phyloP scores from a whole-genome alignment of 2,329 filamentous ascomycete species.

The Monosporascus sp. region DNA sequence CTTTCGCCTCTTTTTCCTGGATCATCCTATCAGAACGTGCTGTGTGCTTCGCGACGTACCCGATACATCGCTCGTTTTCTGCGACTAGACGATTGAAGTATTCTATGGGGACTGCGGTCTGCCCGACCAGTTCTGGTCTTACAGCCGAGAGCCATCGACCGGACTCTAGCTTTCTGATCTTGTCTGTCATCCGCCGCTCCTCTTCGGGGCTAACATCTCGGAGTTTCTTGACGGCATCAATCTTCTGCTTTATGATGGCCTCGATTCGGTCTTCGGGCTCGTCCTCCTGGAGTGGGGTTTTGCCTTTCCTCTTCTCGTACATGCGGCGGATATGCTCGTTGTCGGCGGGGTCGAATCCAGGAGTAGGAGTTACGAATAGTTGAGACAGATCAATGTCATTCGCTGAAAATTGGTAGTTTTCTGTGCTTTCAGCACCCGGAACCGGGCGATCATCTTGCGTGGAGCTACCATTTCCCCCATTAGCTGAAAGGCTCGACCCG shows the following conservation, averaged over 20 bases:
- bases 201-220: slow-evolving; percentile 5
- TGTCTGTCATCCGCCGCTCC: slow-evolving; percentile 7
- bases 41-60: slow-evolving; percentile 6
- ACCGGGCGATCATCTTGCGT: too few species aligned
- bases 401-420: neutral
- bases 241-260: slow-evolving; percentile 7
- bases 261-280: slow-evolving; percentile 11
- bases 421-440: too few species aligned
- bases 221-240: slow-evolving; percentile 6
- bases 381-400: neutral
- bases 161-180: slow-evolving; percentile 4
- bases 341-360: slow-evolving; percentile 9
- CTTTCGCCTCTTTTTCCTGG: neutral
- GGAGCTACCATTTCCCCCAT: too few species aligned
- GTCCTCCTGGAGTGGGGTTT: neutral
- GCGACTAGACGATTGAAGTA: slow-evolving; percentile 18
- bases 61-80: slow-evolving; percentile 13
- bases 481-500: too few species aligned
- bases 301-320: neutral
- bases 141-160: slow-evolving; percentile 14
- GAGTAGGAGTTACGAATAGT: neutral
- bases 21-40: neutral
- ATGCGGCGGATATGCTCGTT: neutral
- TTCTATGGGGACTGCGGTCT: slow-evolving; percentile 12
- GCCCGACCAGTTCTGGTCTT: slow-evolving; percentile 7